Base-by-base conservation (phyloP, 306 rosid species). In the Cucurbita maxima region DNA sequence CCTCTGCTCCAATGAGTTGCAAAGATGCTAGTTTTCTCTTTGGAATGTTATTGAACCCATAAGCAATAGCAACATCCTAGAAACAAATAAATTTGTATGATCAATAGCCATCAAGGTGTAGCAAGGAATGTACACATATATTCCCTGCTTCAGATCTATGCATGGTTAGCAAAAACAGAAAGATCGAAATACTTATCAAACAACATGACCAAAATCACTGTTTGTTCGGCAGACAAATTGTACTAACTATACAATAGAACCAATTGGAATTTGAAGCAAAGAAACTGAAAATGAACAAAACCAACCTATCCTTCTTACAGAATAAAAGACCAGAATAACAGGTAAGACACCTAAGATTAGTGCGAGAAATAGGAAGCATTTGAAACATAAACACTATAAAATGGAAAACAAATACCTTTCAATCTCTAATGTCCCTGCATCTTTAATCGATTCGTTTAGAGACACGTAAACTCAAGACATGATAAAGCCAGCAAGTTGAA, bases 41-140 rank as follows among this genome's bases (percentile, higher is more conserved):
- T 16, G 97, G 83, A 59, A 94, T 38, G 57, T 85, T 87, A 82
- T 90, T 86, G 79, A 81, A 90, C 54, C 96, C 97, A 80, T 87
- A 94, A 51, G 95, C 98, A 81, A 94, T 86, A 58, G 98, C 97
- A 61, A 94, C 97, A 80, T 94, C 98, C 98, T 94, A 58, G 51
- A 75, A 16, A 71, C 66, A 43, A 53, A 76, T 71, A 25, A 57
- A 36, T 51, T 34, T 44, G 5, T 4, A 14, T 56, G 43, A 48
- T 58, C 77, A 59, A 47, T 45, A 44, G 13, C 20, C 48, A 45
- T 22, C 13, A 53, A 72, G 18, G 63, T 18, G 45, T 7, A 54
- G 16, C 34, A 2, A 51, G n/a, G 48, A 22, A 72, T 11, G 63
- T 40, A 76, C 71, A 76, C 75, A 83, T 74, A 16, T 30, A 73